These are phyloP conservation scores for Thalassiosira allenii DNA, from an alignment of 352 stramenopile species.

Conservation along the genomic window DNA sequence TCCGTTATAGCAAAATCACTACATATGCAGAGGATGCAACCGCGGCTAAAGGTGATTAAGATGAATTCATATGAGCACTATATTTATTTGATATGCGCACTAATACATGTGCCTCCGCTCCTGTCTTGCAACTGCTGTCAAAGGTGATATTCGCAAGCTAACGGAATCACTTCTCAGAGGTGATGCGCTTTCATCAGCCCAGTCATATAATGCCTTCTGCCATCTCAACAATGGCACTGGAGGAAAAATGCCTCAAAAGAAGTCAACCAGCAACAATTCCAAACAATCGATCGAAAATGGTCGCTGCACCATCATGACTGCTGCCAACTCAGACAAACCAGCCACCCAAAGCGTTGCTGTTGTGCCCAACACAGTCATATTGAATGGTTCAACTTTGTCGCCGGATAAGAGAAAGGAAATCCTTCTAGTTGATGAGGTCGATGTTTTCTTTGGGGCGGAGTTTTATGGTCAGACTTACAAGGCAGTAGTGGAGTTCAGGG, in stretches of 20 bases:
- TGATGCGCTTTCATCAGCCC: constrained; percentile 2
- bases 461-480: constrained; percentile 81
- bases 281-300: too few relatives aligned
- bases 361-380: neutral
- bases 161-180: constrained; percentile 59
- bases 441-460: constrained; percentile 81
- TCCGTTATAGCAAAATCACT: constrained; percentile 81
- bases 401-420: constrained; percentile 58
- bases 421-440: constrained; percentile 83
- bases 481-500: constrained; percentile 55
- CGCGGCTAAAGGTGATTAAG: too few relatives aligned
- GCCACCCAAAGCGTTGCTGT: neutral
- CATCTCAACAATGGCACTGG: neutral
- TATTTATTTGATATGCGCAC: too few relatives aligned
- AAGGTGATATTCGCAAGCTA: constrained; percentile 72
- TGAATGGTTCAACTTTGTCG: neutral
- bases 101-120: too few relatives aligned
- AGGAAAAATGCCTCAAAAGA: too few relatives aligned
- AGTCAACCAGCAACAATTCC: too few relatives aligned
- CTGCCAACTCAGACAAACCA: too few relatives aligned
- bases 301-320: too few relatives aligned
- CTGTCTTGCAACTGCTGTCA: constrained; percentile 66
- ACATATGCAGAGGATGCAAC: constrained; percentile 72
- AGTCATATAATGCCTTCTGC: neutral
- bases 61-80: too few relatives aligned